These are phyloP conservation scores for Boletus sp. DNA, from an alignment of 768 basidiomycete species.

Conservation along the genomic window DNA sequence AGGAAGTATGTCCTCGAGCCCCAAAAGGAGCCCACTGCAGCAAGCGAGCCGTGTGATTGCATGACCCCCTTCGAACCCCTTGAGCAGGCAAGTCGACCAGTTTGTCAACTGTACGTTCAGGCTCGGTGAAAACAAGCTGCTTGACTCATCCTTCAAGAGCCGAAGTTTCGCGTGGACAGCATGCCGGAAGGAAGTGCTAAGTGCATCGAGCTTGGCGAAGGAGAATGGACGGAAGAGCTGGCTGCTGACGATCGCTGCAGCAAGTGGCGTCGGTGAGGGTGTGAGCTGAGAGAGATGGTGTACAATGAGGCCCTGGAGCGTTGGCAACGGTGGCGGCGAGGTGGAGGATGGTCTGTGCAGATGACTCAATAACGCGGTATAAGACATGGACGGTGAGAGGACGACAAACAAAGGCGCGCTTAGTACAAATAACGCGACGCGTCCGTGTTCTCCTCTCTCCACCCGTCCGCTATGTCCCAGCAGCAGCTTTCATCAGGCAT, in stretches of 20 bases:
- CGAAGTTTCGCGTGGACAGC: constrained; percentile 30
- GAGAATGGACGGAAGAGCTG: constrained; percentile 31
- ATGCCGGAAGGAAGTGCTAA: constrained; percentile 29
- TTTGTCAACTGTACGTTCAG: constrained; percentile 39
- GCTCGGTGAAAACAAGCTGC: constrained; percentile 31
- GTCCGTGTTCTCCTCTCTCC: neutral
- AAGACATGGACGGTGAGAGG: constrained; percentile 9
- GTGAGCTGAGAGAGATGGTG: constrained; percentile 28
- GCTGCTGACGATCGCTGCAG: constrained; percentile 32
- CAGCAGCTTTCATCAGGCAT: constrained; percentile 54
- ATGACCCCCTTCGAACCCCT: constrained; percentile 65
- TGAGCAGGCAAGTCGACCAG: constrained; percentile 52
- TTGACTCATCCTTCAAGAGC: constrained; percentile 28
- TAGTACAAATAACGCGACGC: constrained; percentile 18
- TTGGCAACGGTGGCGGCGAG: constrained; percentile 10
- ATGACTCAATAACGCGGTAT: constrained; percentile 24
- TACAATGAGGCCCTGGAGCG: constrained; percentile 27
- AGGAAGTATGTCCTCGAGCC: constrained; percentile 51
- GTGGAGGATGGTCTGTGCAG: constrained; percentile 25
- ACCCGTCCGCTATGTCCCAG: constrained; percentile 38
- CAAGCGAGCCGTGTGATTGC: constrained; percentile 59
- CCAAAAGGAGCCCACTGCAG: constrained; percentile 61
- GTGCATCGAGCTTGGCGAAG: constrained; percentile 25
- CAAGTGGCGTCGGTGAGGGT: constrained; percentile 32
- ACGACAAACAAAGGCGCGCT: constrained; percentile 7